Evolutionary conservation across 371 early-diverging fungal genomes (phyloP), one percentile per base, ranked within the genome.

Genomic region (Syncephalastrum racemosum): DNA sequence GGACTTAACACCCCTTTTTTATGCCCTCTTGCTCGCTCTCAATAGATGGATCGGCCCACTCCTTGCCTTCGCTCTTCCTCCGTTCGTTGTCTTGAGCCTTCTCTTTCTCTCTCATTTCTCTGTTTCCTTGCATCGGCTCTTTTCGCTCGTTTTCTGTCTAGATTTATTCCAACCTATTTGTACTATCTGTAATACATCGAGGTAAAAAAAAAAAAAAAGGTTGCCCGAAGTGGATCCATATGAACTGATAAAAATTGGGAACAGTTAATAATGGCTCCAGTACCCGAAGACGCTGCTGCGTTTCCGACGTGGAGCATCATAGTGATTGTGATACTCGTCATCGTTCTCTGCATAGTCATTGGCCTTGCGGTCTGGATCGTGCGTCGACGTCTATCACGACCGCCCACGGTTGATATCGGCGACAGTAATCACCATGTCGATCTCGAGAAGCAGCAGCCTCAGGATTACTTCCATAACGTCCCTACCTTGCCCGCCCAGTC

Each of bases 231-330:
- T 12, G 36, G 36, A 8, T 31, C 36, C 36, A 31, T 31, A 31
- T 31, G 12, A 31, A 31, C 10, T 31, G 36, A 31, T 31, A 8
- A 31, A 31, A 5, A 8, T 10, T 31, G 36, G 36, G 12, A 10
- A 16, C 53, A 48, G 41, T 39, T 36, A 51, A 51, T 16, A 18
- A 19, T 15, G 13, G 36, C 16, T 3, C 36, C 52, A 51, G 52
- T 18, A 19, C 41, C 31, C 14, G 40, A 18, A 19, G 15, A 16
- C 7, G 15, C 16, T 19, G 40, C 51, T 52, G 46, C 22, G 18
- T 27, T 68, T 39, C 70, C 70, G 19, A 56, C 60, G 22, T 67
- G 68, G 71, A 58, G 62, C 24, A 55, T 67, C 45, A 57, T 54
- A 13, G 24, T 70, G 12, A 56, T 67, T 27, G 54, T 43, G 18